Conservation (phyloP, 495 filamentous ascomycete genomes). For the Poronia punctata region DNA sequence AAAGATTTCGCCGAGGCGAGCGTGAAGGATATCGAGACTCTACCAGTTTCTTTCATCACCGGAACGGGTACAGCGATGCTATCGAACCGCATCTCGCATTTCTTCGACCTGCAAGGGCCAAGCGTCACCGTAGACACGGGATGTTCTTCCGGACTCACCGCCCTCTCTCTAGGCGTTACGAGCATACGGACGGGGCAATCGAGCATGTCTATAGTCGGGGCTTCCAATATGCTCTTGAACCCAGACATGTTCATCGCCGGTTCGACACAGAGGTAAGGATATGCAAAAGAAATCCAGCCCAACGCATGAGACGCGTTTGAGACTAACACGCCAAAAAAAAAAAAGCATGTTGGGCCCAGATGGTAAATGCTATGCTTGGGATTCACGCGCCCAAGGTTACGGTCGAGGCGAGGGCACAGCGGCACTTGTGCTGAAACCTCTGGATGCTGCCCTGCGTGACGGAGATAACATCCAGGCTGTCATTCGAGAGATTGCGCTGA, state of each 20-base stretch:
- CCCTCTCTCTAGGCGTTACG: conserved; percentile 24
- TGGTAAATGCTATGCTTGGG: conserved; percentile 44
- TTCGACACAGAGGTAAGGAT: background rate
- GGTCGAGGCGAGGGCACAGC: conserved; percentile 49
- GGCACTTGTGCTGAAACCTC: conserved; percentile 44
- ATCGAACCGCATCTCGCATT: conserved; percentile 15
- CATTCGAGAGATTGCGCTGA: conserved; percentile 38
- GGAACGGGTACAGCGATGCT: conserved; percentile 48
- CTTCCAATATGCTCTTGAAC: conserved; percentile 2
- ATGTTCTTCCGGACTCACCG: conserved; percentile 30
- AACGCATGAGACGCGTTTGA: background rate
- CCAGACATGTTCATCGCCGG: background rate
- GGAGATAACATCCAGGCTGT: conserved; percentile 46
- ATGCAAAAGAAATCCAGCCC: too few species aligned
- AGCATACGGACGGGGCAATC: background rate
- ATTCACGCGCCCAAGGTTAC: conserved; percentile 49
- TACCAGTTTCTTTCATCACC: background rate
- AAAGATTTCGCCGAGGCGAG: conserved; percentile 1
- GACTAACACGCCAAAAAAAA: background rate
- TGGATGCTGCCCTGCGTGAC: conserved; percentile 35
- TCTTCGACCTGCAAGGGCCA: conserved; percentile 9
- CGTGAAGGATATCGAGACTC: background rate
- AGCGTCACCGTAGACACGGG: conserved; percentile 23
- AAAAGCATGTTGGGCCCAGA: conserved; percentile 19
- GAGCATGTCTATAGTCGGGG: conserved; percentile 5